These are phyloP conservation scores for Botrytis paeoniae DNA, from an alignment of 2,329 filamentous ascomycete genomes.

Conservation along the genomic window DNA sequence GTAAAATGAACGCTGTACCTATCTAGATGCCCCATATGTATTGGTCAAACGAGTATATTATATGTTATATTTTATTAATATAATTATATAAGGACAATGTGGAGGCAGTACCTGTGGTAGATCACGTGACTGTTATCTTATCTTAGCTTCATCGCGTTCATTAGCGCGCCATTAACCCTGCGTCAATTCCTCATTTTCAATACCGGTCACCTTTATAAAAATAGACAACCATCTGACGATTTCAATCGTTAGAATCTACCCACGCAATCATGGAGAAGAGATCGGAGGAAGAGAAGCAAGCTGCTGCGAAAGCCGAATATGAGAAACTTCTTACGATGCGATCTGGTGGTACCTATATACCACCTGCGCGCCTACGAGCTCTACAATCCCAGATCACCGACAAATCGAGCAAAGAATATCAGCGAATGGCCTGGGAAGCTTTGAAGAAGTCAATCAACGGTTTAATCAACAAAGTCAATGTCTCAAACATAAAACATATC, in stretches of 20 bases:
- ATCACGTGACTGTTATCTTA: background rate
- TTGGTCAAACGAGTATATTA: background rate
- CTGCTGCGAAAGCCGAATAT: conserved; percentile 86
- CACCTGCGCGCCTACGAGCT: conserved; percentile 82
- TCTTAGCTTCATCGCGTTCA: background rate
- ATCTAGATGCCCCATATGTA: background rate
- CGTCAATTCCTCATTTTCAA: background rate
- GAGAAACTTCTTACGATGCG: conserved; percentile 89
- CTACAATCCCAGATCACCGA: conserved; percentile 97
- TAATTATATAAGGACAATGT: background rate
- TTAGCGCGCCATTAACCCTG: background rate
- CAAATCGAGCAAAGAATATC: conserved; percentile 93
- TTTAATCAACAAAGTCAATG: conserved; percentile 98
- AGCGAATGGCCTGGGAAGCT: conserved; percentile 98
- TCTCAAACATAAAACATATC: conserved; percentile 95
- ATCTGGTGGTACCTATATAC: conserved; percentile 94
- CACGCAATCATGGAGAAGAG: conserved; percentile 34
- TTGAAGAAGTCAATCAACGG: conserved; percentile 99
- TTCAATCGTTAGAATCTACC: background rate
- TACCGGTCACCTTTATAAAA: background rate
- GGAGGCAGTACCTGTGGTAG: background rate
- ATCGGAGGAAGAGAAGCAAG: conserved; percentile 81
- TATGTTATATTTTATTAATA: background rate
- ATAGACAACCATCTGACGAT: background rate
- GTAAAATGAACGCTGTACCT: background rate